These are phyloP conservation scores for Suillus discolor DNA, from an alignment of 768 basidiomycete genomes.

Conservation along the genomic window DNA sequence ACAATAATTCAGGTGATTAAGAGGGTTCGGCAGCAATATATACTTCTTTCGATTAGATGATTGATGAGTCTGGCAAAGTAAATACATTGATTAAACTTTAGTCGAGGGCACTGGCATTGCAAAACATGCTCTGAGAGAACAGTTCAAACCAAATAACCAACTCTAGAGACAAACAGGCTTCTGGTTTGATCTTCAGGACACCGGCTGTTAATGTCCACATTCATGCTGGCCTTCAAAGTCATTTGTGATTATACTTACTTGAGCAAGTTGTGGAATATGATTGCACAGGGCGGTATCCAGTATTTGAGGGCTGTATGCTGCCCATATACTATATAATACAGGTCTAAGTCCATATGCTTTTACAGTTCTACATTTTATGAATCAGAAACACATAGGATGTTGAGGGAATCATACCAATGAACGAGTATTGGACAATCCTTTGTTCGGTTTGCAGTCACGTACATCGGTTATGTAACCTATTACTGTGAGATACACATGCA, in stretches of 20 bases:
- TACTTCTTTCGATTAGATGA: background rate
- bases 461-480: background rate
- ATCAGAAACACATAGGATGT: background rate
- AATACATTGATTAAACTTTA: background rate
- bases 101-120: background rate
- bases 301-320: slow-evolving; percentile 2
- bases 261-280: background rate
- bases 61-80: background rate
- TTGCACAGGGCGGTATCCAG: background rate
- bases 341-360: background rate
- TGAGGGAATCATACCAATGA: background rate
- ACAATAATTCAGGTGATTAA: background rate
- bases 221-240: background rate
- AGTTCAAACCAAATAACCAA: background rate
- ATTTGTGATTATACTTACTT: background rate
- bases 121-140: background rate
- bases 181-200: background rate
- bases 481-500: background rate
- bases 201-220: background rate
- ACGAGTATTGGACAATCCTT: background rate
- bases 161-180: background rate
- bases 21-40: background rate
- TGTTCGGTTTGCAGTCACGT: background rate
- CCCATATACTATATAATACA: background rate
- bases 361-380: background rate